Conservation (phyloP, 495 filamentous ascomycete species). For the Tuber aestivum region DNA sequence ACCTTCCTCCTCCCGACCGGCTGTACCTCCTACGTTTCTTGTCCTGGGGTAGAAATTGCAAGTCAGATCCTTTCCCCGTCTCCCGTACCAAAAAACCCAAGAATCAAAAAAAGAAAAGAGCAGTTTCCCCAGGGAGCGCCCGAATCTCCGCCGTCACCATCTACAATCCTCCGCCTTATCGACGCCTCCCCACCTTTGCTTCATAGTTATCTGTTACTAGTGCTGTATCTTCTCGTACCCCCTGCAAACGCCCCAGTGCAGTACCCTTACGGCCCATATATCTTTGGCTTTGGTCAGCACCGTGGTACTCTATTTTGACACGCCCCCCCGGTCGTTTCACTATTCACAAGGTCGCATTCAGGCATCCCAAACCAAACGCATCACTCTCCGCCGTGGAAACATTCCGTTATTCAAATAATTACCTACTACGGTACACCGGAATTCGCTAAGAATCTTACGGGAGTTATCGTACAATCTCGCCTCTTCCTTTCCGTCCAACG, state of each 20-base stretch:
- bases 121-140: background rate
- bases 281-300: background rate
- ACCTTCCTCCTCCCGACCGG: background rate
- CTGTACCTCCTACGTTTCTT: background rate
- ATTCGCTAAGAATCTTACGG: background rate
- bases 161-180: conserved; percentile 1
- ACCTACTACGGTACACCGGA: background rate
- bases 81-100: background rate
- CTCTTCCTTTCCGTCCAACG: background rate
- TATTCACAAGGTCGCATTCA: background rate
- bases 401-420: background rate
- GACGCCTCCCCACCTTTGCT: background rate
- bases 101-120: background rate
- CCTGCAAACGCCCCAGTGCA: background rate
- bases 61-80: background rate
- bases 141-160: background rate
- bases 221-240: background rate
- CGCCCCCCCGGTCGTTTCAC: background rate
- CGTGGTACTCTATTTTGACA: background rate
- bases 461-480: background rate
- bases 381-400: background rate
- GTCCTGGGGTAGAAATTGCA: background rate
- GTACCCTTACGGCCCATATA: background rate
- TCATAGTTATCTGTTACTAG: background rate
- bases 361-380: background rate